Evolutionary conservation across 192 early-diverging fungal genomes (phyloP).

Genomic region (Coemansia sp.): DNA sequence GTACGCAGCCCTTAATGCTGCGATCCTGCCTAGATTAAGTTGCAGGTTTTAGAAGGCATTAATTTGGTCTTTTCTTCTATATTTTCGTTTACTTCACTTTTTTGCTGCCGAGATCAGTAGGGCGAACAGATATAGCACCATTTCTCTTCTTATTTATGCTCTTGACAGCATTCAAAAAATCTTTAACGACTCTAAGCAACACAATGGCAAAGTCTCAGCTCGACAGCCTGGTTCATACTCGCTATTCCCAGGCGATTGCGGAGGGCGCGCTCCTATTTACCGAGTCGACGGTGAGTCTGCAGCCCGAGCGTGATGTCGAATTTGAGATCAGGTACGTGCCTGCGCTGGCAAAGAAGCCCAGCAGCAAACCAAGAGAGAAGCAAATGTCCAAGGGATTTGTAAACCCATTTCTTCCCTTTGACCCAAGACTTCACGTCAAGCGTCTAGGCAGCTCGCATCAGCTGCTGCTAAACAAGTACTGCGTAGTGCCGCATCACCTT

Average conservation of each 20-base stretch:
- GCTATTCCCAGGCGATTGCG: conserved; percentile 37
- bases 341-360: conserved; percentile 46
- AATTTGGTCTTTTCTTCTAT: too few species aligned
- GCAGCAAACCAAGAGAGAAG: conserved; percentile 36
- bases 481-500: conserved; percentile 58
- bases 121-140: too few species aligned
- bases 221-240: conserved; percentile 24
- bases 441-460: conserved; percentile 48
- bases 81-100: too few species aligned
- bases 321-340: conserved; percentile 49
- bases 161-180: neutral
- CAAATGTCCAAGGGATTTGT: conserved; percentile 27
- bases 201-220: conserved; percentile 10
- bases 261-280: conserved; percentile 47
- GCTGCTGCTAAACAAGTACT: conserved; percentile 65
- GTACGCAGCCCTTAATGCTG: neutral
- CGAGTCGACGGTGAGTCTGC: conserved; percentile 27
- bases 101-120: too few species aligned
- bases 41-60: too few species aligned
- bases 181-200: neutral
- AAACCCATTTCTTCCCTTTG: conserved; percentile 48
- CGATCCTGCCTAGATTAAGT: neutral
- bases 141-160: neutral
- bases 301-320: conserved; percentile 28
- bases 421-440: conserved; percentile 34